Evolutionary conservation across 192 early-diverging fungal species (phyloP), one percentile per base, ranked within the genome.

Genomic region (Kickxella alabastrina): DNA sequence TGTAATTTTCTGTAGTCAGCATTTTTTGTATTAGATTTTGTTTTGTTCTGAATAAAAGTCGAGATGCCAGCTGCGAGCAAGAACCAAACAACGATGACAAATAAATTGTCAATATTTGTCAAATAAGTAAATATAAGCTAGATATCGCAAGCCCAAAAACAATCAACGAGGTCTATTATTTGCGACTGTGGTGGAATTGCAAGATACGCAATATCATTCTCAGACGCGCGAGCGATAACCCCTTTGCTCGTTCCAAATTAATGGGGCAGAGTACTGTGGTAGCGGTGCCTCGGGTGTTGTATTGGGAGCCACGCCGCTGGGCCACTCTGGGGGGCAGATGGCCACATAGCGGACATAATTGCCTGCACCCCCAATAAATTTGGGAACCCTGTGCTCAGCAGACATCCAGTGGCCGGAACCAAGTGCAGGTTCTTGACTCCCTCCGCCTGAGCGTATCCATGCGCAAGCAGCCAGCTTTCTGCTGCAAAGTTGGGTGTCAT

Each of bases 341-440:
- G 77, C 77, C 2, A 79, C 68, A 40, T 66, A 79, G 42, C 77
- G 66, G 4, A 59, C 77, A 27, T 79, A 79, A 56, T 70, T 75
- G 38, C 77, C 77, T 2, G 49, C 49, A 9, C 66, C 77, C 54
- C 77, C 77, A 17, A 43, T 50, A 49, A 79, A 75, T 67, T 79
- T 79, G 24, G 71, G 29, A 66, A 75, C 4, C 77, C 77, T 10
- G 73, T 79, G 49, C 59, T 70, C 21, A 79, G 66, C 51, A 79
- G 59, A 31, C 77, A 79, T 7, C 77, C 77, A 10, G 59, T 75
- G 12, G 70, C 62, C 44, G 77, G 62, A 18, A 79, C 51, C 62
- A 59, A 25, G 34, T 79, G 70, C 32, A 79, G 60, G 28, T 79
- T 79, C 26, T 65, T 54, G 26, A 79, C 62, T 42, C 77, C 77